Percentiles rank a stretch among this genome's conserved stretches.
phyloP scores from a whole-genome alignment of 2,329 filamentous ascomycete genomes.

The Microdochium trichocladiopsis region DNA sequence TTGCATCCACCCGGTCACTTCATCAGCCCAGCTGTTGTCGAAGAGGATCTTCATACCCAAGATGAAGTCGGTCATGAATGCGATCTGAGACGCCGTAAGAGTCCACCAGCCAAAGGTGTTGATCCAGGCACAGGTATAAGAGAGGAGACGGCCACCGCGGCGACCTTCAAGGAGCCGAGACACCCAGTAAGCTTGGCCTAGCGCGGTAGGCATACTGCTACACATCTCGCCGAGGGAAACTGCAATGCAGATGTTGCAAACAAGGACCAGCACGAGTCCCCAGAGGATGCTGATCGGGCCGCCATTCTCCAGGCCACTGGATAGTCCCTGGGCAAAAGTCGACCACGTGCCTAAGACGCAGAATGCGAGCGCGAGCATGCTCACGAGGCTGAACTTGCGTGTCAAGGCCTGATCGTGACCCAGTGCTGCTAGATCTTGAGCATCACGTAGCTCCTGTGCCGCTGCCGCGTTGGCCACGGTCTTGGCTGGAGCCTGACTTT shows the following conservation, averaged over 20 bases:
- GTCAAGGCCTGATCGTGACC: conserved; percentile 30
- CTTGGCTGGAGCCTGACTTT: neutral
- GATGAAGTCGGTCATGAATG: conserved; percentile 52
- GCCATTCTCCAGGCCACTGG: conserved; percentile 45
- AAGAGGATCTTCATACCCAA: conserved; percentile 50
- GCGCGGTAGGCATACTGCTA: conserved; percentile 51
- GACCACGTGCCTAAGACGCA: conserved; percentile 52
- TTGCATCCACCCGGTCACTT: conserved; percentile 39
- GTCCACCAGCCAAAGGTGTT: conserved; percentile 56
- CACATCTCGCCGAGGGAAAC: conserved; percentile 48
- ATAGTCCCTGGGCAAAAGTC: conserved; percentile 45
- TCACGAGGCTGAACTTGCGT: conserved; percentile 44
- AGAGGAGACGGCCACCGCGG: conserved; percentile 36
- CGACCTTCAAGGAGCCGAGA: conserved; percentile 28
- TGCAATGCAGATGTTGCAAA: conserved; percentile 46
- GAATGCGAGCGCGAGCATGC: conserved; percentile 51
- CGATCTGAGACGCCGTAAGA: conserved; percentile 45
- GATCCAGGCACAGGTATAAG: conserved; percentile 53
- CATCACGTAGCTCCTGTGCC: conserved; percentile 15
- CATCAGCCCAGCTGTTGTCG: conserved; percentile 36
- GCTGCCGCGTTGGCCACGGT: neutral
- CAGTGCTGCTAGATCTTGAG: conserved; percentile 29
- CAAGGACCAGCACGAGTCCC: conserved; percentile 44
- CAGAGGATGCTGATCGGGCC: conserved; percentile 47
- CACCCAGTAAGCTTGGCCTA: conserved; percentile 54